Percentiles rank a stretch among this genome's conserved stretches.
Evolutionary conservation across 345 rosid genomes (phyloP).

Genomic region (Gossypium ekmanianum): DNA sequence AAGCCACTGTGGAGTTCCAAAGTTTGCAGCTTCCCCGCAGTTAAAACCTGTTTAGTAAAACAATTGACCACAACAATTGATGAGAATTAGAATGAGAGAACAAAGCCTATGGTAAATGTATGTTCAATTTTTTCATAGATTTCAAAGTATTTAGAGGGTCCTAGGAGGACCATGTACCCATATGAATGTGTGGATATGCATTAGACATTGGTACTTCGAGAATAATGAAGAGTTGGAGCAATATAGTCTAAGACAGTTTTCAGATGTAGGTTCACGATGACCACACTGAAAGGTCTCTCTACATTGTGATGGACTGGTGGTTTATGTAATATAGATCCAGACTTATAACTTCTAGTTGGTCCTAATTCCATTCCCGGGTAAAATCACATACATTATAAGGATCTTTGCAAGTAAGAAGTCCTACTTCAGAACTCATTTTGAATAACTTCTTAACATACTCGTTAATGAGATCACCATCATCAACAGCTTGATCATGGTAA

Average conservation of each 20-base stretch:
- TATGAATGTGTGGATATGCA: background rate
- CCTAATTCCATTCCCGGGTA: background rate
- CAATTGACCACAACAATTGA: conserved; percentile 10
- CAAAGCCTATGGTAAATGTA: background rate
- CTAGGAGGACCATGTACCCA: background rate
- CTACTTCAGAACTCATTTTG: background rate
- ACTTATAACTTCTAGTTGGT: background rate
- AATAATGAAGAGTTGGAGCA: background rate
- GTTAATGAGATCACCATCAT: background rate
- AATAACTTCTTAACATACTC: background rate
- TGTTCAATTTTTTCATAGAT: background rate
- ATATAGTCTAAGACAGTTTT: background rate
- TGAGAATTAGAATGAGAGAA: conserved; percentile 7
- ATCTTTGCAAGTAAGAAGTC: background rate
- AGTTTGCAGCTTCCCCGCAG: conserved; percentile 99
- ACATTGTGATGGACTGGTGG: background rate
- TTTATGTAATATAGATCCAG: background rate
- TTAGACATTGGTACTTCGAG: background rate
- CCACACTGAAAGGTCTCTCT: background rate
- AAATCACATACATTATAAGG: background rate
- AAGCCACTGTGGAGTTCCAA: conserved; percentile 99
- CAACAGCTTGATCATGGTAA: conserved; percentile 3
- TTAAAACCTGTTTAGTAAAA: conserved; percentile 63
- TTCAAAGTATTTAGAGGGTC: background rate
- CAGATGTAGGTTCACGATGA: background rate